Base-by-base conservation (phyloP, 768 basidiomycete species). In the Albatrellus ellisii region DNA sequence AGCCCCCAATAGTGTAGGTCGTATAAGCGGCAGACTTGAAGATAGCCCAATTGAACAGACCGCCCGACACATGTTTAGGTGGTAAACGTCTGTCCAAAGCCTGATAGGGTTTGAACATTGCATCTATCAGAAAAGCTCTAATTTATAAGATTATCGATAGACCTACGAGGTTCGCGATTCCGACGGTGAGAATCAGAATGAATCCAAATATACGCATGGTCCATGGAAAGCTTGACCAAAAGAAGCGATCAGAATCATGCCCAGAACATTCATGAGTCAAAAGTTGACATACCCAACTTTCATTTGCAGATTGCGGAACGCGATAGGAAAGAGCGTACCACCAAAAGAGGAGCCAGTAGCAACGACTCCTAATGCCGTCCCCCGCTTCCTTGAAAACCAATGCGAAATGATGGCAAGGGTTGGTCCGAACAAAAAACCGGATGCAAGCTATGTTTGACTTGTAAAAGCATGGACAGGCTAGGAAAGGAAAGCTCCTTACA, bases 191-290 rank as follows among this genome's bases (percentile, higher is more conserved):
- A 1, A 79, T 46, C 0, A 83, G 55, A 7, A 83, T 70, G 46
- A 84, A 75, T 2, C 73, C 82, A 32, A 84, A 58, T 25, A 78
- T 70, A 10, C 84, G 67, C 67, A 81, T 73, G 0, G 83, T 81
- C 84, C 83, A 87, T 47, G 64, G 62, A 56, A 86, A 87, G n/a
- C 82, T 85, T 31, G 12, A 9, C 36, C 1, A 3, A 12, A 6
- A 33, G 25, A 6, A 26, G 14, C 1, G 31, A 12, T 36, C 17
- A 36, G 20, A 18, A 36, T 17, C 6, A 31, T 22, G n/a, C 40
- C 44, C 25, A 26, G 36, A 36, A 35, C 22, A 33, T 34, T 34
- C 27, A 1, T 9, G 21, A 18, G 2, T 6, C 8, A 24, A 10
- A 17, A 17, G 34, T 17, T 7, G n/a, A 31, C 26, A 12, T 53